A percentile compares a stretch with the other conserved stretches of the same genome.
Evolutionary conservation across 2,329 filamentous ascomycete species (phyloP).

Genomic region (Grosmannia clavigera): DNA sequence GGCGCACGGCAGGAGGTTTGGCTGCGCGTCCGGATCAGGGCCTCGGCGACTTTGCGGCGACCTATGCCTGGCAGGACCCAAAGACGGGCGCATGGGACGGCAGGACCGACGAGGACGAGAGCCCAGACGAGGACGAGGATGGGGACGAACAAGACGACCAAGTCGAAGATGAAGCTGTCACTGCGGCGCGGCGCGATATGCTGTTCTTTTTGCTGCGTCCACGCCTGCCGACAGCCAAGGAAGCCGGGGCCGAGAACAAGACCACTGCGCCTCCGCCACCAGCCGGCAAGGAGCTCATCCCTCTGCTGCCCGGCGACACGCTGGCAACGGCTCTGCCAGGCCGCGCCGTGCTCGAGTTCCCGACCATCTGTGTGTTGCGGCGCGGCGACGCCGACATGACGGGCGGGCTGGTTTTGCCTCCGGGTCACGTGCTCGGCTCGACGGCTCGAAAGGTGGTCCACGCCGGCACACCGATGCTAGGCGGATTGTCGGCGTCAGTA

Average conservation of each 20-base stretch:
- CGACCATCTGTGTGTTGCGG: constrained; percentile 52
- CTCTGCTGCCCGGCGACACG: constrained; percentile 32
- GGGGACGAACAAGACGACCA: not conserved
- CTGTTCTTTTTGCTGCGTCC: constrained; percentile 18
- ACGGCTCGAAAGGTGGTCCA: constrained; percentile 11
- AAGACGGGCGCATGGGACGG: not conserved
- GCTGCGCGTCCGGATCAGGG: not conserved
- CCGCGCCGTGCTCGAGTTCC: constrained; percentile 55
- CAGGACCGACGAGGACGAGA: not conserved
- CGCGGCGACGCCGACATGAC: not conserved
- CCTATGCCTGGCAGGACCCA: not conserved
- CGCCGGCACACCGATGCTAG: too few species aligned
- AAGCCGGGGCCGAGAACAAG: not conserved
- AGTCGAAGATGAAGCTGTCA: constrained; percentile 11
- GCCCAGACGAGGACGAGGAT: constrained; percentile 1
- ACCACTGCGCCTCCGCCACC: not conserved
- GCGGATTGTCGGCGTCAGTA: too few species aligned
- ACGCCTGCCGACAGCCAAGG: not conserved
- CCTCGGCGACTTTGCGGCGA: not conserved
- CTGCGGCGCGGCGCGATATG: constrained; percentile 9
- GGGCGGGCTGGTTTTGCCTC: constrained; percentile 10
- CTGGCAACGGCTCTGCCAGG: constrained; percentile 41
- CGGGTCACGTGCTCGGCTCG: constrained; percentile 13
- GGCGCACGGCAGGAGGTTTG: not conserved
- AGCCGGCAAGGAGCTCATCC: constrained; percentile 31